Evolutionary conservation across 176 grass and related monocot species (phyloP), one percentile per base, ranked within the genome.

Genomic region (Echinochloa phyllopogon): DNA sequence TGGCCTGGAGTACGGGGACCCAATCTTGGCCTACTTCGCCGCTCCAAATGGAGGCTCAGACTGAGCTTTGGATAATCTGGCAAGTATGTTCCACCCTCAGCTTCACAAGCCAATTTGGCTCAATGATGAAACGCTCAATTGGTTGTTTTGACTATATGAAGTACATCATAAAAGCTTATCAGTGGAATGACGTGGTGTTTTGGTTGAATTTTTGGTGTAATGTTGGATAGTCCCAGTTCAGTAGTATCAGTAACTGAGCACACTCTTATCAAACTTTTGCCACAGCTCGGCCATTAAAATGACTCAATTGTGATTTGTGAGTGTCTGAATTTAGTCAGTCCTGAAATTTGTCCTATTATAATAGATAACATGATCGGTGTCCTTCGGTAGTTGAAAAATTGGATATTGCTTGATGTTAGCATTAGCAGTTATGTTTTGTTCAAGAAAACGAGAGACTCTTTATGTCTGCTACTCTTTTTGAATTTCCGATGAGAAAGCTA

Each of bases 1-100:
- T 61, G 80, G 68, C 41, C 25, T 27, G 52, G 67, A 83, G 53
- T 72, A 60, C 33, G 17, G 72, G 65, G n/a, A 69, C 65, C 65
- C 65, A 9, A 42, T 21, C 38, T 69, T 69, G 7, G 65, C 65
- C 65, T 69, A 69, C 65, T 43, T 69, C 38, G 38, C 38, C 0
- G 37, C 39, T 69, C 65, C 38, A 2, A 40, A 69, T 69, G 38
- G 18, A n/a, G 38, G 65, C 27, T 65, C 62, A 6, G 29, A 37
- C 39, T 69, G 39, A 69, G 39, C 48, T 43, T 69, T n/a, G 6
- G 38, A 1, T 69, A 3, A 68, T 68, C 38, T 41, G 65, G 65
- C 14, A 65, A 1, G 61, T 27, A 33, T 33, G 29, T 4, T 65
- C 61, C 25, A 29, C 61, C 37, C 11, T 64, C 56, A 58, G 37